Conservation (phyloP, 108 stramenopile species). For the Nitzschia sp. region DNA sequence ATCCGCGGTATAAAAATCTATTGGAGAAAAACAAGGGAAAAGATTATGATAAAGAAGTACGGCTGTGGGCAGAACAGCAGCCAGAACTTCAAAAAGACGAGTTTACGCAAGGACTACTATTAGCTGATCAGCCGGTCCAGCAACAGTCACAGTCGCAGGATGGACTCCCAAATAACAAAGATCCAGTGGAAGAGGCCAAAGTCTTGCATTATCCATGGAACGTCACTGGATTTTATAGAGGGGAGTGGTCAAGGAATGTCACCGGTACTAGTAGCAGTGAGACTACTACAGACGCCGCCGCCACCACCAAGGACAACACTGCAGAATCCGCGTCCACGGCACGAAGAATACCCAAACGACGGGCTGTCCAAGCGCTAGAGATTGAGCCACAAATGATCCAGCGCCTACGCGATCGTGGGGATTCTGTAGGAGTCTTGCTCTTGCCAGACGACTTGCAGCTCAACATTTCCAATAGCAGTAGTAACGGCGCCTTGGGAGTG, state of each 20-base stretch:
- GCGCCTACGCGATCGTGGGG: neutral
- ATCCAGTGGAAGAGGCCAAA: slow-evolving; percentile 10
- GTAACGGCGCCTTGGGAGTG: too few species aligned
- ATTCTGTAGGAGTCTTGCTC: slow-evolving; percentile 45
- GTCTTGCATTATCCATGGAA: slow-evolving; percentile 86
- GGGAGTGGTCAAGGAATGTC: slow-evolving; percentile 60
- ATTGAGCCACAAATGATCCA: neutral
- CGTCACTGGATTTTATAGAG: slow-evolving; percentile 84
- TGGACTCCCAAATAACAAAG: neutral
- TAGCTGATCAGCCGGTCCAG: slow-evolving; percentile 5
- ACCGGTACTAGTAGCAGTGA: slow-evolving; percentile 11
- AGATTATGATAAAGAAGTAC: slow-evolving; percentile 53
- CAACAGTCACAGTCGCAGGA: slow-evolving; percentile 7
- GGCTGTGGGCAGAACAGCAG: slow-evolving; percentile 44
- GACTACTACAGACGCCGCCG: neutral
- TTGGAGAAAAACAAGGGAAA: slow-evolving; percentile 51
- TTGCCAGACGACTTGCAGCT: slow-evolving; percentile 51
- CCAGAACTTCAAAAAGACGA: slow-evolving; percentile 10
- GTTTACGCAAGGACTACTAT: neutral
- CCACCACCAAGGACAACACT: neutral
- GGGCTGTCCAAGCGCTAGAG: neutral
- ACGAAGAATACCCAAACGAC: neutral
- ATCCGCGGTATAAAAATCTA: slow-evolving; percentile 55
- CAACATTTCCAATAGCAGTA: slow-evolving; percentile 5
- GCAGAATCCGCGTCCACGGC: neutral